phyloP scores from a whole-genome alignment of 257 asterid species.

The Nicotiana tomentosiformis region DNA sequence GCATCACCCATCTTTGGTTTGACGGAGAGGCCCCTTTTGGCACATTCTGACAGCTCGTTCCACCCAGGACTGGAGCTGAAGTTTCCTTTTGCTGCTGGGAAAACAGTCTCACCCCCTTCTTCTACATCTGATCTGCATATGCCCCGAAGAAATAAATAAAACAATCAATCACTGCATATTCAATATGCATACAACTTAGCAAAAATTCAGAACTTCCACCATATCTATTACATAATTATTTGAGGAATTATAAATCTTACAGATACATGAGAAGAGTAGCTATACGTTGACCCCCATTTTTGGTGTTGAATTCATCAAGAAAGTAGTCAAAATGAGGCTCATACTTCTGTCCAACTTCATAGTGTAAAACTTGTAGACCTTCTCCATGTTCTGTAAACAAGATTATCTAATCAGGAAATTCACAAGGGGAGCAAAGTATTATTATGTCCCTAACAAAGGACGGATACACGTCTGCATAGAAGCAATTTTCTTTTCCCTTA shows the following conservation, averaged over 20 bases:
- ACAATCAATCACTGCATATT: not conserved
- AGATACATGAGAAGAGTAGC: slow-evolving; percentile 89
- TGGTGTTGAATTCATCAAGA: slow-evolving; percentile 68
- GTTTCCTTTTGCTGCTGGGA: slow-evolving; percentile 73
- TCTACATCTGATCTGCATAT: slow-evolving; percentile 84
- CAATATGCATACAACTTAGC: not conserved
- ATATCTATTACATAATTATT: not conserved
- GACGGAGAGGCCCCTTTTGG: slow-evolving; percentile 64
- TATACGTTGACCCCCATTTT: slow-evolving; percentile 86
- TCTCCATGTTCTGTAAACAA: slow-evolving; percentile 74
- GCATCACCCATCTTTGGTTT: slow-evolving; percentile 82
- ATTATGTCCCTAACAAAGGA: not conserved
- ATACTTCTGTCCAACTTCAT: slow-evolving; percentile 84
- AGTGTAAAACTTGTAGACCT: slow-evolving; percentile 80
- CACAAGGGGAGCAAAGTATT: not conserved
- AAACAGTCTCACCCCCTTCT: slow-evolving; percentile 96
- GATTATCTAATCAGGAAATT: slow-evolving; percentile 12
- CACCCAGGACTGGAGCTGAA: slow-evolving; percentile 51
- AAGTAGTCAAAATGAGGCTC: slow-evolving; percentile 89
- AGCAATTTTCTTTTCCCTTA: not conserved
- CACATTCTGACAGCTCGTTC: slow-evolving; percentile 73
- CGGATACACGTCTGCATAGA: not conserved
- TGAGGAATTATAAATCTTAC: slow-evolving; percentile 36
- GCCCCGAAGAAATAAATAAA: not conserved
- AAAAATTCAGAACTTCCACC: not conserved